A percentile compares a stretch with the other conserved stretches of the same genome.
Conservation (phyloP, 2,329 filamentous ascomycete species). For the Aspergillus persii region DNA sequence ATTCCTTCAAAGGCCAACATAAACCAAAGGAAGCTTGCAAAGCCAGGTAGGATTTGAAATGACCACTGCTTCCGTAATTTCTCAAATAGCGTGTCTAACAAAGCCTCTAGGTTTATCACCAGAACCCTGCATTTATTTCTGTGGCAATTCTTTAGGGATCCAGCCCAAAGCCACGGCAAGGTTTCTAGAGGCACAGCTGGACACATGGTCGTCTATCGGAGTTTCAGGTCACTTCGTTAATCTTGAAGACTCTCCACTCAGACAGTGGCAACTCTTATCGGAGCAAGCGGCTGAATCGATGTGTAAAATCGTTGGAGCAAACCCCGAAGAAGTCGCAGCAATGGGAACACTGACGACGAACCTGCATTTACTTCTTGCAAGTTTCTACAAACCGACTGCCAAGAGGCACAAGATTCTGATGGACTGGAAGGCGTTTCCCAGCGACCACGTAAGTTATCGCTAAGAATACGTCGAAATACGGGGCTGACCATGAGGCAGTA, state of each 20-base stretch:
- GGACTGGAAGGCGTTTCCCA: constrained; percentile 85
- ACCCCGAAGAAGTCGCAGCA: constrained; percentile 69
- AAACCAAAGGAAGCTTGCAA: constrained; percentile 58
- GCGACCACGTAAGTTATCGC: constrained; percentile 63
- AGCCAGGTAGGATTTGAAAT: constrained; percentile 27
- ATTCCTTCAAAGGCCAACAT: constrained; percentile 74
- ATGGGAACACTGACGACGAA: constrained; percentile 86
- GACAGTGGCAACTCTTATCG: constrained; percentile 73
- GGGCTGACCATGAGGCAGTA: constrained; percentile 53
- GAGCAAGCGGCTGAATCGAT: constrained; percentile 70
- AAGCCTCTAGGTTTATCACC: constrained; percentile 30
- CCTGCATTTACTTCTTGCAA: constrained; percentile 74
- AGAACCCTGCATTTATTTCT: constrained; percentile 66
- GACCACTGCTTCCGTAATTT: background rate
- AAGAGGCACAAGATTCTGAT: constrained; percentile 75
- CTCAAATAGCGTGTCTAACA: constrained; percentile 10
- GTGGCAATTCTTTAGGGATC: constrained; percentile 82
- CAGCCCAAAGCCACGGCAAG: constrained; percentile 68
- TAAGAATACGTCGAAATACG: background rate
- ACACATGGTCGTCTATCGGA: constrained; percentile 79
- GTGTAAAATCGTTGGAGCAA: constrained; percentile 70
- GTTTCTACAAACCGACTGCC: constrained; percentile 71
- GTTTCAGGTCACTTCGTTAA: constrained; percentile 78
- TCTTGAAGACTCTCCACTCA: constrained; percentile 64
- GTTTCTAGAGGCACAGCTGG: constrained; percentile 69